Evolutionary conservation across 179 eudicot genomes (phyloP), one percentile per base, ranked within the genome.

Genomic region (Gypsophila paniculata): DNA sequence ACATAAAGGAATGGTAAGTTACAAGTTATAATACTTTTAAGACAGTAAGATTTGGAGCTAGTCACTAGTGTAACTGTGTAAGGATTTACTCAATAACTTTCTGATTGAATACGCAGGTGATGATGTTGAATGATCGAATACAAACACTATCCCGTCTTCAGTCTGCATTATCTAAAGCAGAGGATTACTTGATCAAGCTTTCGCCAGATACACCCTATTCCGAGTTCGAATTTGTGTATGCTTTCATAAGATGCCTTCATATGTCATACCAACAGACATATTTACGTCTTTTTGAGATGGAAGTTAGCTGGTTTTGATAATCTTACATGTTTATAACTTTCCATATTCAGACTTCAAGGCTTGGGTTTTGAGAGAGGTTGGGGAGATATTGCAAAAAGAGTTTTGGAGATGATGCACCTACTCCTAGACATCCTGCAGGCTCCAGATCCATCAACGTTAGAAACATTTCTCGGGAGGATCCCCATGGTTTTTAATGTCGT

Each of bases 351-450:
- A 80, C 85, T 91, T 65, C 93, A 90, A 70, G 87, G 84, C 71
- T 78, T 91, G 66, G 97, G 97, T 6, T 74, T 91, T 66, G 96
- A 91, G 81, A 87, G 89, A 84, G 97, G 97, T 5, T 91, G 97
- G 97, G 97, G 97, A 7, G 85, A 87, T 71, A 86, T 72, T 2
- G 93, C 96, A 2, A 86, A 75, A 64, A 76, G 86, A 5, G 87
- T 84, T 62, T 68, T 82, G 54, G 86, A 80, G 69, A 91, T 85
- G 96, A 84, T 91, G 61, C 79, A 72, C 11, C 79, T 87, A 74
- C 90, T 91, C 14, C 65, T 90, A 36, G 96, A 85, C 77, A 90
- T 89, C 68, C 85, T 90, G 5, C 88, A 91, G 75, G 91, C 96
- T 21, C 96, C 97, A 15, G 89, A 88, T 67, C 82, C 97, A 8